Conservation (phyloP, 257 asterid genomes). For the Gentiana macrophylla region DNA sequence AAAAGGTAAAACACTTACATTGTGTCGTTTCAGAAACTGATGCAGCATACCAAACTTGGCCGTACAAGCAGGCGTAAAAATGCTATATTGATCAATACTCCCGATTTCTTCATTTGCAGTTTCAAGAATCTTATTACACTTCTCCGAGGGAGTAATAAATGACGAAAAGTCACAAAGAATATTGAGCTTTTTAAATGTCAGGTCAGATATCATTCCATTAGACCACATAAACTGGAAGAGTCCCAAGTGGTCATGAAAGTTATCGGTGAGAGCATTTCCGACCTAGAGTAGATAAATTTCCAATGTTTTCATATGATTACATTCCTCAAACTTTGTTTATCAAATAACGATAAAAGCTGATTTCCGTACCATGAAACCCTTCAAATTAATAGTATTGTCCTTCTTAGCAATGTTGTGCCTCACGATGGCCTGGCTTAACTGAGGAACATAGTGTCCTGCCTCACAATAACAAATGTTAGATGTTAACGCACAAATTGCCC, state of each 20-base stretch:
- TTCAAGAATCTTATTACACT: conserved; percentile 42
- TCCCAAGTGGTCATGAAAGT: conserved; percentile 77
- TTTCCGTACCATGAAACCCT: conserved; percentile 80
- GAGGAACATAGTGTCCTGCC: conserved; percentile 95
- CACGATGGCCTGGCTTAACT: conserved; percentile 81
- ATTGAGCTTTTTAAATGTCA: conserved; percentile 74
- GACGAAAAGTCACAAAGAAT: conserved; percentile 43
- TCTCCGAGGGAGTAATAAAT: conserved; percentile 35
- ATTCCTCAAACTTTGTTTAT: not conserved
- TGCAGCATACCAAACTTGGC: conserved; percentile 36
- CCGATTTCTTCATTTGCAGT: conserved; percentile 67
- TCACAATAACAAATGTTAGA: not conserved
- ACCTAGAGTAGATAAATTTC: conserved; percentile 36
- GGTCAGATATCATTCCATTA: conserved; percentile 85
- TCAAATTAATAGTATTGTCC: conserved; percentile 49
- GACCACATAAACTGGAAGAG: conserved; percentile 83
- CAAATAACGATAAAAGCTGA: not conserved
- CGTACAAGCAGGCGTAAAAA: conserved; percentile 83
- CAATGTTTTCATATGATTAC: not conserved
- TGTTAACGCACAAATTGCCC: too few species aligned
- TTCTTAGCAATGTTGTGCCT: conserved; percentile 43
- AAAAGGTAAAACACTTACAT: conserved; percentile 26
- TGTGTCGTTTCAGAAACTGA: conserved; percentile 32
- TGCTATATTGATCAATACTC: conserved; percentile 74
- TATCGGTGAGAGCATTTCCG: conserved; percentile 89